A percentile compares a stretch with the other conserved stretches of the same genome.
These are phyloP conservation scores for Yamadazyma atlantica DNA, from an alignment of 1,139 yeast genomes.

Conservation along the genomic window DNA sequence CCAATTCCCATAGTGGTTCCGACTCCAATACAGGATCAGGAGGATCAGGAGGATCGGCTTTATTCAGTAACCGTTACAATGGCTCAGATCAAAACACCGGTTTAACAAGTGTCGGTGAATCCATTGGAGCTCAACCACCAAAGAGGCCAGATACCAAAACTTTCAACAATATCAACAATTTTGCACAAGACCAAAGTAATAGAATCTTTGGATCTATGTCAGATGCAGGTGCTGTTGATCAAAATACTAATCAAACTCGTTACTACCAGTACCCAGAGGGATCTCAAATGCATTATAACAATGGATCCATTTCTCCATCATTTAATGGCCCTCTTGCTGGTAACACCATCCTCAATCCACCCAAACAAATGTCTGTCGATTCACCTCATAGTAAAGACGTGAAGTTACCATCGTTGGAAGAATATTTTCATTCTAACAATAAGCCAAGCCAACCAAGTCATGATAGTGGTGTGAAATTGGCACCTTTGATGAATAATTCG, in stretches of 20 bases:
- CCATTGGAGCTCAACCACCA: background rate
- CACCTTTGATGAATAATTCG: slow-evolving; percentile 14
- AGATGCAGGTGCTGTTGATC: slow-evolving; percentile 6
- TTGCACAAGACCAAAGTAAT: slow-evolving; percentile 19
- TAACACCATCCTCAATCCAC: background rate
- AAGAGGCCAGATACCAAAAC: slow-evolving; percentile 2
- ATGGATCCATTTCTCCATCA: background rate
- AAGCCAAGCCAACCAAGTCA: slow-evolving; percentile 4
- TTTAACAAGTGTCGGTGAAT: slow-evolving; percentile 8
- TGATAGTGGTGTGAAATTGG: slow-evolving; percentile 13
- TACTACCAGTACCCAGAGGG: slow-evolving; percentile 25
- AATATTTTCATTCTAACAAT: slow-evolving; percentile 12
- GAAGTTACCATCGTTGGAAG: slow-evolving; percentile 19
- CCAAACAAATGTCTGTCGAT: background rate
- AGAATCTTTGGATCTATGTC: slow-evolving; percentile 16
- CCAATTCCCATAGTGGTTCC: no score
- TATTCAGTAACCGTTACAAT: slow-evolving; percentile 5
- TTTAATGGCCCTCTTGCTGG: background rate
- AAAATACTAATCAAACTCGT: slow-evolving; percentile 13
- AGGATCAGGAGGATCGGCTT: slow-evolving; percentile 3
- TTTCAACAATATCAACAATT: slow-evolving; percentile 12
- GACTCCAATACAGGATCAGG: background rate
- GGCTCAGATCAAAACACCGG: slow-evolving; percentile 7
- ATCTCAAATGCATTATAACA: slow-evolving; percentile 21
- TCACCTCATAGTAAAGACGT: slow-evolving; percentile 5